Evolutionary conservation across 495 filamentous ascomycete species (phyloP), one percentile per base, ranked within the genome.

Genomic region (Xylona heveae): DNA sequence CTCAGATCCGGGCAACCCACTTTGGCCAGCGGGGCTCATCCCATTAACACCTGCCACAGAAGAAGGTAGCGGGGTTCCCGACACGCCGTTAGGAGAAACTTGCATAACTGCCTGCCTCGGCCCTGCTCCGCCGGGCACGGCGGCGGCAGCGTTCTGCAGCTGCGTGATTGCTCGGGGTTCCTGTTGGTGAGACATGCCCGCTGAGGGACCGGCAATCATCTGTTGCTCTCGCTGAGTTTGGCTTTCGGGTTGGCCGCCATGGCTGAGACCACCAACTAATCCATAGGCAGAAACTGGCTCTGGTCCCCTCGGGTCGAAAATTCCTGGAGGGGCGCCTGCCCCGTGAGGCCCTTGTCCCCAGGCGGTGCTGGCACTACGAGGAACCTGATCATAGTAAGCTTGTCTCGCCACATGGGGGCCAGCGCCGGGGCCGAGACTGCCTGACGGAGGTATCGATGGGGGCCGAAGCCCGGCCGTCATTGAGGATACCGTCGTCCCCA

Each of bases 141-240:
- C 74, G 6, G 56, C 53, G 6, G 69, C 72, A 23, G 77, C 78
- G 44, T 72, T 83, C 36, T 82, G 80, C 12, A 78, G 54, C 34
- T 88, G 76, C 8, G 71, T 78, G 13, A 85, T 71, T 30, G 78
- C 73, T 36, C 79, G 65, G 45, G 84, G 82, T 42, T 88, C 78
- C 37, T 81, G 75, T 35, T 77, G 72, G 31, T 80, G 75, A 19
- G 61, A 62, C 33, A 68, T 55, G 14, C 62, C 64, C 7, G 63
- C 55, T 12, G 50, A 54, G 31, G 49, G 58, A 39, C 48, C 62
- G 37, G 62, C 53, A 1, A 32, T 31, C 55, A 33, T 32, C 28
- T 45, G 49, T 33, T 48, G 48, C 40, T 53, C 48, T 24, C 55
- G 49, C 24, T 45, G 62, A 46, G 24, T 47, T 42, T 42, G 50